Percentiles rank a stretch among this genome's conserved stretches.
These are phyloP conservation scores for Marasmius fiardii DNA, from an alignment of 1,284 basidiomycete genomes.

Conservation along the genomic window DNA sequence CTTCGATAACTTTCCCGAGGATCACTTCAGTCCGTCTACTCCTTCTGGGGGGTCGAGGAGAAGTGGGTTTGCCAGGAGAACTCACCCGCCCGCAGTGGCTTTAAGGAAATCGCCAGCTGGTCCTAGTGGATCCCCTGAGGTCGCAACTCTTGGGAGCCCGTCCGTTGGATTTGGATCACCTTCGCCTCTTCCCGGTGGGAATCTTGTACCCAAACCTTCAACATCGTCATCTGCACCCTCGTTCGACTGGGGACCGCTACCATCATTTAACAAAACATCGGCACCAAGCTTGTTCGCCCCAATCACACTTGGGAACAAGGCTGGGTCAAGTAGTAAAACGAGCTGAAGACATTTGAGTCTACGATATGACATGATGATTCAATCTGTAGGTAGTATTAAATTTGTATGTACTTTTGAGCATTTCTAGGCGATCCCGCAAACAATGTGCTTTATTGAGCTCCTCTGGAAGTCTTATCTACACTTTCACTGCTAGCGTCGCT, in stretches of 20 bases:
- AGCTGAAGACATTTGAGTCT: not conserved
- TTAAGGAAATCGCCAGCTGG: slow-evolving; percentile 37
- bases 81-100: slow-evolving; percentile 36
- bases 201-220: slow-evolving; percentile 15
- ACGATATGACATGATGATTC: not conserved
- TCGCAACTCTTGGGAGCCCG: not conserved
- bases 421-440: too few relatives aligned
- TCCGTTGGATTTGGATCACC: not conserved
- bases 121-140: slow-evolving; percentile 4
- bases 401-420: not conserved
- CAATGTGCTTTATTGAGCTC: not conserved
- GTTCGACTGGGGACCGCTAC: slow-evolving; percentile 68
- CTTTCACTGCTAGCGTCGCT: not conserved
- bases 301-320: not conserved
- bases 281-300: slow-evolving; percentile 4
- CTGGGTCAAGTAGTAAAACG: not conserved
- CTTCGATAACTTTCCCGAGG: slow-evolving; percentile 30
- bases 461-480: too few relatives aligned
- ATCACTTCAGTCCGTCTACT: slow-evolving; percentile 29
- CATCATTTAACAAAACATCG: slow-evolving; percentile 33
- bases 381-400: not conserved
- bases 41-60: slow-evolving; percentile 29
- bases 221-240: slow-evolving; percentile 32
- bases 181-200: not conserved
- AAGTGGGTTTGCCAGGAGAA: slow-evolving; percentile 24